Base-by-base conservation (phyloP, 257 asterid species). In the Asclepias syriaca region DNA sequence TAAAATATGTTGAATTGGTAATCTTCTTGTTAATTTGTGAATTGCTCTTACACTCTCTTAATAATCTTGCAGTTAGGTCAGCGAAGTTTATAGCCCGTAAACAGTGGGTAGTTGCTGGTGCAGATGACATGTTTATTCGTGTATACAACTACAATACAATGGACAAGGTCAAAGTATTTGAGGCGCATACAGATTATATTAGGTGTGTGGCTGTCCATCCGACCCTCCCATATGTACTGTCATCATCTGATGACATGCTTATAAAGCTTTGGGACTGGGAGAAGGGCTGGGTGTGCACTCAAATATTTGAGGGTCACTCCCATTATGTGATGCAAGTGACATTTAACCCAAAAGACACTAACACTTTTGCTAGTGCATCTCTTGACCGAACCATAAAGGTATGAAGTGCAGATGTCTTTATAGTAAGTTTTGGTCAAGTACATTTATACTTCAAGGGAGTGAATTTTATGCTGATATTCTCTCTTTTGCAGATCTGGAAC, bases 201-300 rank as follows among this genome's bases (percentile, higher is more conserved):
- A 88, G 99, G 84, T 92, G 98, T 82, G 99, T 95, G 78, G 87
- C 98, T 32, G 98, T 90, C 75, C 99, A 95, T 86, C 98, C 99
- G 76, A 95, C 91, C 48, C 96, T 95, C 55, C 96, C 99, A 7
- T 92, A 88, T 61, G 96, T 95, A 75, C 73, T 95, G 84, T 95
- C 99, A 82, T 92, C 99, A 66, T 95, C 99, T 21, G 99, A 95
- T 78, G 99, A 92, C 89, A 95, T 92, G 99, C 97, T 95, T 77
- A 95, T 95, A 84, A 95, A 95, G 87, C 97, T 95, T 40, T 95
- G 99, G 99, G 99, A 95, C 84, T 95, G 99, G 99, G 99, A 95
- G 77, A 95, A 92, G 84, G 99, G 98, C 27, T 92, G 98, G 98
- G 75, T 76, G 37, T 92, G 98, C 85, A 92, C 98, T 78, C 99